phyloP scores from a whole-genome alignment of 768 basidiomycete species.

The Rhodotorula paludigena region DNA sequence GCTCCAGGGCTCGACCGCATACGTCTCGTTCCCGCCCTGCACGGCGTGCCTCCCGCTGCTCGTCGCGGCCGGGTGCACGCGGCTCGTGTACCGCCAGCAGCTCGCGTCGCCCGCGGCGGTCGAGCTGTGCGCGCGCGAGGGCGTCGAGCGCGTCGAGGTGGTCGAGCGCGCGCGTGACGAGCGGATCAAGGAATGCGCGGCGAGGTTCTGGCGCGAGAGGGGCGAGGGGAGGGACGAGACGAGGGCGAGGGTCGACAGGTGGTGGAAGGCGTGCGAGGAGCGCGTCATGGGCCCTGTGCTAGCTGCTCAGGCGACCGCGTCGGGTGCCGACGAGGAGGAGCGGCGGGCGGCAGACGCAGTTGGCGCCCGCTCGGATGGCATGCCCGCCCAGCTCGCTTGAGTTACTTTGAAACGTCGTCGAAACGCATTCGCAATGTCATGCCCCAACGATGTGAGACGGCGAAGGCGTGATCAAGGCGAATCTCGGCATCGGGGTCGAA shows the following conservation, averaged over 20 bases:
- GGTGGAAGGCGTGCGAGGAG: constrained; percentile 14
- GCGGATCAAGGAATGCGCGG: constrained; percentile 13
- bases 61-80: constrained; percentile 14
- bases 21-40: constrained; percentile 36
- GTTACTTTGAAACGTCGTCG: no score
- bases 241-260: constrained; percentile 11
- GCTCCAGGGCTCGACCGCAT: constrained; percentile 18
- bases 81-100: constrained; percentile 25
- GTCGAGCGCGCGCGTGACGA: constrained; percentile 24
- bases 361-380: no score
- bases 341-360: no score
- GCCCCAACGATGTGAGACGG: no score
- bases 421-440: no score
- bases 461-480: no score
- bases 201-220: constrained; percentile 13
- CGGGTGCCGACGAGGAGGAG: no score
- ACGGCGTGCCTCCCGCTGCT: constrained; percentile 24
- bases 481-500: no score
- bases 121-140: constrained; percentile 12
- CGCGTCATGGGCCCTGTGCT: background rate
- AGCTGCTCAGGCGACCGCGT: no score
- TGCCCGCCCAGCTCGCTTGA: no score
- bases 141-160: constrained; percentile 28
- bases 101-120: background rate
- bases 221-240: constrained; percentile 25